A percentile compares a stretch with the other conserved stretches of the same genome.
Conservation (phyloP, 2,329 filamentous ascomycete species). For the Alternaria postmessia region DNA sequence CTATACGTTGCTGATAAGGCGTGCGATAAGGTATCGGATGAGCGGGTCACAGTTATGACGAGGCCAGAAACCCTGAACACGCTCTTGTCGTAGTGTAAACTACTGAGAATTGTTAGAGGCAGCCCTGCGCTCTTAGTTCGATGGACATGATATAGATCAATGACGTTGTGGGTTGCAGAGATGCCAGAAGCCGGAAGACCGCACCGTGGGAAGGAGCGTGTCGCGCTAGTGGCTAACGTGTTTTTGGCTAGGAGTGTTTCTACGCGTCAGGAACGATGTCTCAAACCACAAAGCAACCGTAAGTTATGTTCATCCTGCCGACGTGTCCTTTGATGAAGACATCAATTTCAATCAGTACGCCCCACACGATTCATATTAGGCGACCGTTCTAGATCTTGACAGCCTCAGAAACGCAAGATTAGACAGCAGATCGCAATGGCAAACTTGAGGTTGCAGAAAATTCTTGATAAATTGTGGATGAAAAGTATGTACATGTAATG, state of each 20-base stretch:
- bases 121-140: background rate
- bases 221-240: background rate
- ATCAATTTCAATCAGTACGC: background rate
- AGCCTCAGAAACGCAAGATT: background rate
- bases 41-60: background rate
- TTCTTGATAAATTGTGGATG: background rate
- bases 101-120: background rate
- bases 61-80: rapidly evolving
- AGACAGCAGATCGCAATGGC: background rate
- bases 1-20: background rate
- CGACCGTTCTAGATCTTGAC: background rate
- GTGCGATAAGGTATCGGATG: background rate
- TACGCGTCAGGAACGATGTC: background rate
- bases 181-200: background rate
- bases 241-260: background rate
- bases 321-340: background rate
- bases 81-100: background rate
- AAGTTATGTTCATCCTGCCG: background rate
- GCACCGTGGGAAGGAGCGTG: background rate
- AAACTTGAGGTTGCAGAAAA: background rate
- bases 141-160: background rate
- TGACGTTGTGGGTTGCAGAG: background rate
- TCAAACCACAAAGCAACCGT: background rate
- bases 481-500: background rate
- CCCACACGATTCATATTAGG: background rate